Conservation (phyloP, 345 rosid genomes). For the Hibiscus tridactylites region DNA sequence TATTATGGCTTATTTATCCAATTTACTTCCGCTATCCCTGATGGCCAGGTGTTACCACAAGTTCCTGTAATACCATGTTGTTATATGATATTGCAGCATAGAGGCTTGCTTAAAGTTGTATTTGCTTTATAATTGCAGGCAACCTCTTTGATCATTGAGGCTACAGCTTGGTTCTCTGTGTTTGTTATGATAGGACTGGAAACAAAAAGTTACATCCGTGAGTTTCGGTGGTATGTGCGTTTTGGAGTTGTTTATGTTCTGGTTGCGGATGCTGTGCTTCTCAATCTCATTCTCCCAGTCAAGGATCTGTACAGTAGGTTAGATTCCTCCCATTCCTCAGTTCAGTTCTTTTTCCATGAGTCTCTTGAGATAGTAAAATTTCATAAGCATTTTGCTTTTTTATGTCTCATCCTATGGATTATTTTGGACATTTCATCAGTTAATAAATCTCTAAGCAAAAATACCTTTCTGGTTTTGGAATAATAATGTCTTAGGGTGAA, state of each 20-base stretch:
- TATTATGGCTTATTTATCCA: not conserved
- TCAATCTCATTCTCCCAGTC: slow-evolving; percentile 56
- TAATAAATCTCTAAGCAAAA: not conserved
- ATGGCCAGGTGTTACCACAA: not conserved
- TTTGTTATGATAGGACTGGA: slow-evolving; percentile 63
- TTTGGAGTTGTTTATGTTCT: slow-evolving; percentile 77
- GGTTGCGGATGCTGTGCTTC: slow-evolving; percentile 78
- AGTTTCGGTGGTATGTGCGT: slow-evolving; percentile 80
- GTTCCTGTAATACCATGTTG: not conserved
- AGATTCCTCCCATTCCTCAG: slow-evolving; percentile 12
- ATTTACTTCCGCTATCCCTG: not conserved
- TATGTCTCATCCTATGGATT: not conserved
- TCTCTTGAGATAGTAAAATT: not conserved
- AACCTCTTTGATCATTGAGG: slow-evolving; percentile 58
- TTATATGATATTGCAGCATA: not conserved
- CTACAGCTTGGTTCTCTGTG: slow-evolving; percentile 77
- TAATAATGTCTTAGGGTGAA: not conserved
- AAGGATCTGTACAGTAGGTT: slow-evolving; percentile 46
- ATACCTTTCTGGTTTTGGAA: not conserved
- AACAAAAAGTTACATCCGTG: slow-evolving; percentile 51
- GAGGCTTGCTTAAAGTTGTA: not conserved
- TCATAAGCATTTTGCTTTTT: not conserved
- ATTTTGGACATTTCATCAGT: not conserved
- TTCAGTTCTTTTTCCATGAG: not conserved
- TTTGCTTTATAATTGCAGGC: slow-evolving; percentile 34